Conservation (phyloP, 1,284 basidiomycete species). For the Trichosporon ovoides region DNA sequence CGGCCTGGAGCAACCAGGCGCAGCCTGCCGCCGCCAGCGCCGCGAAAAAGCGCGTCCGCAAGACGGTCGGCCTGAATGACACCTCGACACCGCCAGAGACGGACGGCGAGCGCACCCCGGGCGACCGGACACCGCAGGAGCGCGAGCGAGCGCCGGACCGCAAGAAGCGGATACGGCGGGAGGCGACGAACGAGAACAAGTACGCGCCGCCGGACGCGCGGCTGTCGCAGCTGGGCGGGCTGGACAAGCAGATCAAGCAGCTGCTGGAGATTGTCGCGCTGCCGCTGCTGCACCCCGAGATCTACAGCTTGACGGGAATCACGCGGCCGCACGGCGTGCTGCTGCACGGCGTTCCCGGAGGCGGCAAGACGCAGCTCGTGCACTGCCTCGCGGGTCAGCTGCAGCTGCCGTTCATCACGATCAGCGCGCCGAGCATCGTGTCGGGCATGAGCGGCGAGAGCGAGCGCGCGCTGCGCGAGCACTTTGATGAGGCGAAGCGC, state of each 20-base stretch:
- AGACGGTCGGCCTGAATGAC: constrained; percentile 20
- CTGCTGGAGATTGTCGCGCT: constrained; percentile 92
- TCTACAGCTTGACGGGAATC: constrained; percentile 88
- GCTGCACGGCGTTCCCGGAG: constrained; percentile 91
- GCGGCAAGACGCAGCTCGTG: constrained; percentile 88
- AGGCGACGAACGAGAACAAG: constrained; percentile 24
- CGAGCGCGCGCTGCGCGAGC: constrained; percentile 90
- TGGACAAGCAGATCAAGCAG: constrained; percentile 80
- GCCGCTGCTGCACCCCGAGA: constrained; percentile 90
- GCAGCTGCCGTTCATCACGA: constrained; percentile 82
- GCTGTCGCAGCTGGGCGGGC: constrained; percentile 83
- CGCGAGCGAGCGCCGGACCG: neutral
- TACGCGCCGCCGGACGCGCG: constrained; percentile 45
- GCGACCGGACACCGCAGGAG: neutral
- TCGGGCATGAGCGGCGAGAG: constrained; percentile 97
- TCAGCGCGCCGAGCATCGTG: constrained; percentile 91
- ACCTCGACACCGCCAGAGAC: constrained; percentile 8
- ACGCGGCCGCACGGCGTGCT: constrained; percentile 90
- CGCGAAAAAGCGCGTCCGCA: constrained; percentile 15
- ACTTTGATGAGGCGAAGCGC: constrained; percentile 91
- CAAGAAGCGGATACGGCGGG: constrained; percentile 15
- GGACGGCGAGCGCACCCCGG: constrained; percentile 5
- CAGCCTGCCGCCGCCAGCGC: neutral
- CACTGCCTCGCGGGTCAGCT: constrained; percentile 92
- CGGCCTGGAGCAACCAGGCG: constrained; percentile 33